Evolutionary conservation across 192 early-diverging fungal species (phyloP).

Genomic region (Coemansia umbellata): DNA sequence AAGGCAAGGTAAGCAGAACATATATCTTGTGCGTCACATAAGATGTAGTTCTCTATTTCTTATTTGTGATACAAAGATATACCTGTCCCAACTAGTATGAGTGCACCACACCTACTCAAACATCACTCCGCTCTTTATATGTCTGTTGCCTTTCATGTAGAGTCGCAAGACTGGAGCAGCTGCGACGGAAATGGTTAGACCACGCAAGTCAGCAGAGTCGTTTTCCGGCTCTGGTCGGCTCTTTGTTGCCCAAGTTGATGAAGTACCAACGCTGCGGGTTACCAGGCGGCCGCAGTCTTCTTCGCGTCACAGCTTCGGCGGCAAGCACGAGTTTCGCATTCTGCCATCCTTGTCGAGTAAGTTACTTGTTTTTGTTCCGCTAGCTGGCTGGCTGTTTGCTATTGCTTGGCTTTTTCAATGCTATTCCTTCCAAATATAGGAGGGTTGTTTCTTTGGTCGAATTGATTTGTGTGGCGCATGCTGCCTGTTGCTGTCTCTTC

Average conservation of each 20-base stretch:
- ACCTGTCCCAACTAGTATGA: too few species aligned
- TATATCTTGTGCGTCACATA: too few species aligned
- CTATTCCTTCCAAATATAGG: too few species aligned
- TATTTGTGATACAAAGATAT: too few species aligned
- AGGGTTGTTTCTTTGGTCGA: too few species aligned
- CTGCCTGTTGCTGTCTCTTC: too few species aligned
- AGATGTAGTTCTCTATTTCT: too few species aligned
- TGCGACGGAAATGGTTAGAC: conserved; percentile 37
- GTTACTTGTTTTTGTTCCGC: conserved; percentile 4
- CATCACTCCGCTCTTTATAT: background rate
- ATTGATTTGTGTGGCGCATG: too few species aligned
- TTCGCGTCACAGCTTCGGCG: conserved; percentile 49
- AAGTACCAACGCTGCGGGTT: conserved; percentile 32
- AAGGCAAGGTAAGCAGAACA: conserved; percentile 38
- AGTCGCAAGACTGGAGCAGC: conserved; percentile 30
- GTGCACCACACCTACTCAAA: conserved; percentile 7
- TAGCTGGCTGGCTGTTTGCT: conserved; percentile 7
- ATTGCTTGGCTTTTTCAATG: too few species aligned
- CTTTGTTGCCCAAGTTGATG: conserved; percentile 43
- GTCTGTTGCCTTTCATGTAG: conserved; percentile 14
- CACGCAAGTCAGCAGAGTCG: conserved; percentile 45
- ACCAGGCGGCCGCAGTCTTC: conserved; percentile 47
- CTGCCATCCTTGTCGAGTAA: conserved; percentile 43
- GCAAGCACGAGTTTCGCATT: conserved; percentile 47
- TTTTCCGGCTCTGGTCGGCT: conserved; percentile 31